These are phyloP conservation scores for Imleria badia DNA, from an alignment of 768 basidiomycete species.

Conservation along the genomic window DNA sequence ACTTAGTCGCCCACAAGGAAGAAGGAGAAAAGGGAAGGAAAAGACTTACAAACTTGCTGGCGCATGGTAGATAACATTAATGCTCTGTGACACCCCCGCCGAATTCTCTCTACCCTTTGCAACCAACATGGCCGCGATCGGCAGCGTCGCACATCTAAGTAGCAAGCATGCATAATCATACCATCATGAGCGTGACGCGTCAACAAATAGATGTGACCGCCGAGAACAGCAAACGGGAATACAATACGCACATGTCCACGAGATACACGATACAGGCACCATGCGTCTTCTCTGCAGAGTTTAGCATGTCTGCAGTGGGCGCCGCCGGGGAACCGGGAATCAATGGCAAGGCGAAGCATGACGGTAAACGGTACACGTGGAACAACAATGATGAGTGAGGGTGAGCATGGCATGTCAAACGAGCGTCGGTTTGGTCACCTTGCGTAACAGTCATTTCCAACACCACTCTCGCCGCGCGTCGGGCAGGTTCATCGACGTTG, in stretches of 20 bases:
- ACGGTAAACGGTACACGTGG: no score
- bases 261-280: slow-evolving; percentile 44
- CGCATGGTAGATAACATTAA: slow-evolving; percentile 47
- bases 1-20: background rate
- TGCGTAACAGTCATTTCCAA: slow-evolving; percentile 44
- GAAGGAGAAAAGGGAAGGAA: background rate
- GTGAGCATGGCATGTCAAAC: background rate
- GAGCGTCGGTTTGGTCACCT: slow-evolving; percentile 32
- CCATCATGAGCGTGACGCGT: background rate
- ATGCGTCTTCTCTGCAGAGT: slow-evolving; percentile 36
- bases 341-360: no score
- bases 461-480: slow-evolving; percentile 38
- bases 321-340: background rate
- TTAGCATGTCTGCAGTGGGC: slow-evolving; percentile 43
- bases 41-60: slow-evolving; percentile 38
- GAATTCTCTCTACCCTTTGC: slow-evolving; percentile 29
- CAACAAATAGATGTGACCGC: background rate
- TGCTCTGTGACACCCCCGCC: slow-evolving; percentile 44
- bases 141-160: slow-evolving; percentile 41
- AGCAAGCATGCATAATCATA: no score
- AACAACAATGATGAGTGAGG: no score
- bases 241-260: slow-evolving; percentile 44
- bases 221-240: background rate
- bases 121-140: slow-evolving; percentile 37
- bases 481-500: slow-evolving; percentile 36